A percentile compares a stretch with the other conserved stretches of the same genome.
Conservation (phyloP, 78 protist genomes). For the Andalucia godoyi region DNA sequence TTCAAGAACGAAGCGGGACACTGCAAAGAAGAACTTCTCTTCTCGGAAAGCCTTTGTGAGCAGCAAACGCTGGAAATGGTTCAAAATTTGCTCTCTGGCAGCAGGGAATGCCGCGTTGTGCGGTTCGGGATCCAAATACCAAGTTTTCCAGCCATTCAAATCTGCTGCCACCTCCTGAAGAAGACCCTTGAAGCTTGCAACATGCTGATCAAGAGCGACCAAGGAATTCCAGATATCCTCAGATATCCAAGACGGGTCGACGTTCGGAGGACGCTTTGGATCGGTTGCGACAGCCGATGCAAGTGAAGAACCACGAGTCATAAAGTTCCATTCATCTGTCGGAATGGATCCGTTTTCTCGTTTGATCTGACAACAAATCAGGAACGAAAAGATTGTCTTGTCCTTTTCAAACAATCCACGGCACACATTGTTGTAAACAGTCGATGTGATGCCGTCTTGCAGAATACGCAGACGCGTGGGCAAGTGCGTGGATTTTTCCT, state of each 20-base stretch:
- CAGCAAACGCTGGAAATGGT: slow-evolving; percentile 26
- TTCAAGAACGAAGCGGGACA: background rate
- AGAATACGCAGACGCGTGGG: slow-evolving; percentile 13
- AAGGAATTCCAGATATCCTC: background rate
- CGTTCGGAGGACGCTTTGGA: no score
- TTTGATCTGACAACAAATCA: background rate
- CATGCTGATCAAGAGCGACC: background rate
- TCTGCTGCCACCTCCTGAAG: slow-evolving; percentile 15
- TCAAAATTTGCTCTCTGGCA: slow-evolving; percentile 10
- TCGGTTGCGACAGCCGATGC: no score
- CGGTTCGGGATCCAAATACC: slow-evolving; percentile 34
- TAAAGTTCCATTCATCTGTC: slow-evolving; percentile 1
- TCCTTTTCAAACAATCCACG: slow-evolving; percentile 61
- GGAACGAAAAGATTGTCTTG: slow-evolving; percentile 53
- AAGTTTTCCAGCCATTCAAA: slow-evolving; percentile 35
- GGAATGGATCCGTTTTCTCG: background rate
- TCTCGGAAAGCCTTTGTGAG: slow-evolving; percentile 25
- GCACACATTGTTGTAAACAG: slow-evolving; percentile 51
- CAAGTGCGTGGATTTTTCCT: no score
- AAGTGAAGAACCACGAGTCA: slow-evolving; percentile 11
- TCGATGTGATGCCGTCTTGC: slow-evolving; percentile 7
- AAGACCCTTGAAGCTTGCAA: slow-evolving; percentile 21
- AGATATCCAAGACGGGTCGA: no score
- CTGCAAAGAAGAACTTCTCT: slow-evolving; percentile 42
- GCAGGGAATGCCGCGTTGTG: slow-evolving; percentile 27